Conservation (phyloP, 2,329 filamentous ascomycete species). For the Aspergillus hortae region DNA sequence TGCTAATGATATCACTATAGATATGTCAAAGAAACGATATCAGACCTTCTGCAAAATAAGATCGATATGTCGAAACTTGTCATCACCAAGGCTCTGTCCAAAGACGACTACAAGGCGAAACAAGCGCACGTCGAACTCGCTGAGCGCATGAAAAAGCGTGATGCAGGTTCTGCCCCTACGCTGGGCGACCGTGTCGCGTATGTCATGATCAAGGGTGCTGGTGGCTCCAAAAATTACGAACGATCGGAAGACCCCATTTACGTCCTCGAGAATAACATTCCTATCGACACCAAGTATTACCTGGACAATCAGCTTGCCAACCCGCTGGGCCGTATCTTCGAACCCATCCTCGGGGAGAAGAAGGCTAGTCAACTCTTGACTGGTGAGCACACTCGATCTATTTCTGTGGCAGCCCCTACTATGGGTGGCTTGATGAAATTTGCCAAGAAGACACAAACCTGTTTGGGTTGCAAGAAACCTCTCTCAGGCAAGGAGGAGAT, state of each 20-base stretch:
- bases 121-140: conserved; percentile 96
- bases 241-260: conserved; percentile 96
- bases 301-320: conserved; percentile 97
- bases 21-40: conserved; percentile 94
- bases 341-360: conserved; percentile 92
- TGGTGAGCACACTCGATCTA: conserved; percentile 91
- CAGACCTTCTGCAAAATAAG: conserved; percentile 93
- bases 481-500: conserved; percentile 74
- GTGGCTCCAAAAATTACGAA: conserved; percentile 91
- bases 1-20: conserved; percentile 50
- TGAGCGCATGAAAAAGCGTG: conserved; percentile 94
- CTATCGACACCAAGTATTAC: conserved; percentile 98
- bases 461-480: conserved; percentile 99
- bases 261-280: conserved; percentile 94
- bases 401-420: conserved; percentile 85
- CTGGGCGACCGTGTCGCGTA: conserved; percentile 96
- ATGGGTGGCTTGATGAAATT: conserved; percentile 98
- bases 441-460: conserved; percentile 94
- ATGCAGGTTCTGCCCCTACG: conserved; percentile 86
- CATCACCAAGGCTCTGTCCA: conserved; percentile 94
- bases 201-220: conserved; percentile 90
- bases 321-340: conserved; percentile 90
- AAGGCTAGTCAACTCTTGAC: conserved; percentile 82
- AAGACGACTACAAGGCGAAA: conserved; percentile 83
- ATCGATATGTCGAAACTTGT: conserved; percentile 99